Base-by-base conservation (phyloP, 306 rosid genomes). In the Quercus gilva region DNA sequence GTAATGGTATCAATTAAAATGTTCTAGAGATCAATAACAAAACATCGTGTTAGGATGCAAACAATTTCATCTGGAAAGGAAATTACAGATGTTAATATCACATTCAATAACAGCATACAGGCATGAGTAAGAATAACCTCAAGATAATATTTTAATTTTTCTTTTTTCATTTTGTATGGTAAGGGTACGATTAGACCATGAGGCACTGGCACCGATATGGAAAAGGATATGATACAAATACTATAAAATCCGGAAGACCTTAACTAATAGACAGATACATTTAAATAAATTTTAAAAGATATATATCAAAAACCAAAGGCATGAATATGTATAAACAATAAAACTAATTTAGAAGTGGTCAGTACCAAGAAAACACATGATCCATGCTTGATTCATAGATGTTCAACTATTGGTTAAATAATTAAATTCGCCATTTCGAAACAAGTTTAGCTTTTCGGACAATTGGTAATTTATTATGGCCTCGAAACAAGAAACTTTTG, bases 81-180 rank as follows among this genome's bases (percentile, higher is more conserved):
- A 41, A 64, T 56, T 37, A 51, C 45, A 74, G 64, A 81, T 52
- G 64, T 67, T 17, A 76, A 83, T 52, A 52, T 78, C 43, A 77
- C 9, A 78, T 18, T 69, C 55, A 51, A 60, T 53, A 33, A 23
- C 51, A 81, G 49, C 64, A 60, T 52, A 55, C 43, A 70, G 57
- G n/a, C 18, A 55, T 60, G 45, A 60, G 26, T 60, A 65, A 37
- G 71, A 13, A 59, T 4, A 59, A 23, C 65, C 65, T 59, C 65
- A 59, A 21, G 33, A 59, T 59, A 11, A 8, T 59, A 10, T n/a
- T 12, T 23, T 59, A 23, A 9, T 58, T 20, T 21, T 23, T 10
- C 29, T 12, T 21, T 25, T 25, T 21, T 58, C 29, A 4, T 58
- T 58, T 58, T 8, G 21, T 21, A 4, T 9, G 10, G 26, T 9